Base-by-base conservation (phyloP, 2,329 filamentous ascomycete species). In the Cordyceps cicadae region DNA sequence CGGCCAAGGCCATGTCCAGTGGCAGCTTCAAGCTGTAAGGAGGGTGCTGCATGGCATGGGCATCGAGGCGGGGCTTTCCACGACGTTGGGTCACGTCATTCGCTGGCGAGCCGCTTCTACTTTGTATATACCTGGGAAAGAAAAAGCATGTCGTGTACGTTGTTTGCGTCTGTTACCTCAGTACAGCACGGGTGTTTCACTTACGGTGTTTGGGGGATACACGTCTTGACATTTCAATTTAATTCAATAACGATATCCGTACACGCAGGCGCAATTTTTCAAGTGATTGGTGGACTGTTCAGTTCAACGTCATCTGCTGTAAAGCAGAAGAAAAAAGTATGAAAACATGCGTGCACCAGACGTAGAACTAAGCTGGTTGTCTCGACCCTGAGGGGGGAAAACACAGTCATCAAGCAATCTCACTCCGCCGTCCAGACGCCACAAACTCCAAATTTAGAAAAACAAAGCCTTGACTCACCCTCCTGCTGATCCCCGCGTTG, bases 1-100 rank as follows among this genome's bases (percentile, higher is more conserved):
- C 75, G 50, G 74, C 73, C 41, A 80, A 77, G 70, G 71, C 75
- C n/a, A 71, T 75, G 48, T 80, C 79, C 54, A 83, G 84, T 62
- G 80, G 82, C 62, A 80, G 76, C 62, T 87, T 82, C 69, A 88
- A 89, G 78, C 70, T 88, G 67, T 88, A 62, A 34, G 45, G 19
- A 21, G 41, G 26, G 11, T 41, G 53, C 17, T 14, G 2, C 29
- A 21, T 19, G 3, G n/a, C 43, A 46, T 19, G 5, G 21, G 19
- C 43, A 14, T 9, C 32, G n/a, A 29, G 6, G 37, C 14, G 21
- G 7, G 21, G 21, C 14, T 17, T 55, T 24, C 32, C 46, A 24
- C 24, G 24, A 24, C 24, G 34, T 34, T 21, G 17, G 17, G 8
- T 19, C 5, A 34, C 7, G 14, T 21, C 26, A 37, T 49, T 14